Percentiles rank a stretch among this genome's conserved stretches.
phyloP scores from a whole-genome alignment of 352 stramenopile genomes.

The Phytopythium montanum region DNA sequence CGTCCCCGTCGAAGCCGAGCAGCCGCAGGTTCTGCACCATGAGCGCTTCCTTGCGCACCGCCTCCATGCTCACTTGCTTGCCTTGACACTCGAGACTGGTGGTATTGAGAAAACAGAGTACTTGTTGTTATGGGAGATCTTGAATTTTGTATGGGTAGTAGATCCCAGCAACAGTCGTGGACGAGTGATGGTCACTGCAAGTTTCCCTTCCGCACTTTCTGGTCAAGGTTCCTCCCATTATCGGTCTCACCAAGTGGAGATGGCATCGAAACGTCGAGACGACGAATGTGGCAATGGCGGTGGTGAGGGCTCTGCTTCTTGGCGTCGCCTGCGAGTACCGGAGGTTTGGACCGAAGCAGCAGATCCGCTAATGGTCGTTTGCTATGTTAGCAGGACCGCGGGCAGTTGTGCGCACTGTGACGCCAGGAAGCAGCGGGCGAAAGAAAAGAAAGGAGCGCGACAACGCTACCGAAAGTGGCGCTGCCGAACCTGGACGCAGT shows the following conservation, averaged over 20 bases:
- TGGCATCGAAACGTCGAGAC: neutral
- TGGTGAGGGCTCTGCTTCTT: neutral
- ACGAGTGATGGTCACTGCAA: conserved; percentile 3
- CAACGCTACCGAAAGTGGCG: no score
- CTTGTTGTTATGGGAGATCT: neutral
- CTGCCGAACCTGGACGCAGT: neutral
- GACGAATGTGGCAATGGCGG: neutral
- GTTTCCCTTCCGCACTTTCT: neutral
- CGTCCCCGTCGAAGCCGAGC: conserved; percentile 20
- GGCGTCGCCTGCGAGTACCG: no score
- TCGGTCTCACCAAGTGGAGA: neutral
- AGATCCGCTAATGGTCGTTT: neutral
- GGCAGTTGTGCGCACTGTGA: neutral
- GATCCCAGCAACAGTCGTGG: neutral
- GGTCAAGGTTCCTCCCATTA: neutral
- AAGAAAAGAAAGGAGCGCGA: neutral
- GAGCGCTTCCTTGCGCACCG: conserved; percentile 33
- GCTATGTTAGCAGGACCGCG: neutral
- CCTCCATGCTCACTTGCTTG: neutral
- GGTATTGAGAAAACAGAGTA: no score
- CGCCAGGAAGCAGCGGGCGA: neutral
- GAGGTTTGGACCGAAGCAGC: neutral
- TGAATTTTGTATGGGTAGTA: neutral
- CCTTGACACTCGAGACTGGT: no score
- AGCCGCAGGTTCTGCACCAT: conserved; percentile 49